phyloP scores from a whole-genome alignment of 208 protist species.

The Acanthamoeba healyi region DNA sequence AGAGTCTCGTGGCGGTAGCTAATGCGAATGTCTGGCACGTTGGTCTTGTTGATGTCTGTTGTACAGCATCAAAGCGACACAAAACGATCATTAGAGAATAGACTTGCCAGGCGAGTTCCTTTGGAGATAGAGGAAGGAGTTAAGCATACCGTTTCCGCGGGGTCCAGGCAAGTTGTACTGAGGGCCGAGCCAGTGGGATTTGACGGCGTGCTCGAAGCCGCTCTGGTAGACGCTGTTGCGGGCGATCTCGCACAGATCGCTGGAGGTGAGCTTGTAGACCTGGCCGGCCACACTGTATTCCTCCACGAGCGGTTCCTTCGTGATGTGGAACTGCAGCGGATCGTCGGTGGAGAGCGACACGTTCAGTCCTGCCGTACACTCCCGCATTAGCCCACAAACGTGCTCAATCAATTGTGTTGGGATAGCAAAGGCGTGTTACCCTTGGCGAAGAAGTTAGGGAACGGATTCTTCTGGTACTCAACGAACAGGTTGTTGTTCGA shows the following conservation, averaged over 20 bases:
- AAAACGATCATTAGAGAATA: background rate
- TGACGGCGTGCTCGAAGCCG: conserved; percentile 96
- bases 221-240: conserved; percentile 96
- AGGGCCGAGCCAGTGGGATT: conserved; percentile 94
- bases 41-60: conserved; percentile 63
- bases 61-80: background rate
- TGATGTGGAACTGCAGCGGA: conserved; percentile 98
- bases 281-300: conserved; percentile 98
- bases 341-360: conserved; percentile 98
- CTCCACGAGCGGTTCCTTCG: conserved; percentile 98
- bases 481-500: conserved; percentile 99
- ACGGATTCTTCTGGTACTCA: conserved; percentile 97
- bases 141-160: conserved; percentile 30
- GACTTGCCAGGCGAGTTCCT: no score
- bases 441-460: conserved; percentile 95
- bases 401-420: no score
- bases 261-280: conserved; percentile 95
- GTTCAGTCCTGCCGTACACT: conserved; percentile 93
- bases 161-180: conserved; percentile 20
- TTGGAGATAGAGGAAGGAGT: background rate
- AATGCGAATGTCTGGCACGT: conserved; percentile 57
- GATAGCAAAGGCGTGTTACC: no score
- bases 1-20: conserved; percentile 57
- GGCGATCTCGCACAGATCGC: conserved; percentile 98
- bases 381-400: no score